Percentiles rank a stretch among this genome's conserved stretches.
Evolutionary conservation across 495 filamentous ascomycete genomes (phyloP).

Genomic region (Penicillium goetzii): DNA sequence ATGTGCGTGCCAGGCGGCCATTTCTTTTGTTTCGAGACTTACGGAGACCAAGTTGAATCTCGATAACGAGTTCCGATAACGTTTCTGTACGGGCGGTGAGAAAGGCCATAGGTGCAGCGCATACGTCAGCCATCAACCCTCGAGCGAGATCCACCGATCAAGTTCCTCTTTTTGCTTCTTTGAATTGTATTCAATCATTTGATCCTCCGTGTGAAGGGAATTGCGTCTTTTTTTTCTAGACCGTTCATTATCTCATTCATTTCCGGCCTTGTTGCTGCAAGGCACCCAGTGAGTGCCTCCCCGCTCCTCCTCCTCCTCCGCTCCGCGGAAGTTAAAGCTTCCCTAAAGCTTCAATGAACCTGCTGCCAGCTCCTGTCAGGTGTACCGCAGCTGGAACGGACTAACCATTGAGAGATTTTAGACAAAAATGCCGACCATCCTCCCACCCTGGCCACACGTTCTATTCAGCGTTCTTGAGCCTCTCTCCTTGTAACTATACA

Average conservation of each 20-base stretch:
- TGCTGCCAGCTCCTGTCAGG: not conserved
- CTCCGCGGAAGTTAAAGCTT: not conserved
- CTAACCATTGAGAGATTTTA: slow-evolving; percentile 7
- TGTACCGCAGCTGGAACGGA: not conserved
- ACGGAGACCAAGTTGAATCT: slow-evolving; percentile 15
- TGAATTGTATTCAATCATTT: not conserved
- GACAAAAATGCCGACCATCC: slow-evolving; percentile 40
- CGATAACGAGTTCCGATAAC: slow-evolving; percentile 26
- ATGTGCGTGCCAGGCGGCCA: slow-evolving; percentile 6
- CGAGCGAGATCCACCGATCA: slow-evolving; percentile 9
- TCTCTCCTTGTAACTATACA: slow-evolving; percentile 59
- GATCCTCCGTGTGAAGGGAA: not conserved
- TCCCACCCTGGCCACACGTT: slow-evolving; percentile 48
- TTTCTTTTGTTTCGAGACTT: not conserved
- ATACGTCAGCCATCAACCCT: slow-evolving; percentile 21
- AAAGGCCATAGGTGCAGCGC: slow-evolving; percentile 11
- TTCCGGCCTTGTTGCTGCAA: not conserved
- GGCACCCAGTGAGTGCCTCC: slow-evolving; percentile 3
- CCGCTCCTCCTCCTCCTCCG: not conserved
- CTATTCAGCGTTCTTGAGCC: slow-evolving; percentile 65
- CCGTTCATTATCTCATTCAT: not conserved
- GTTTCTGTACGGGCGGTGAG: slow-evolving; percentile 10
- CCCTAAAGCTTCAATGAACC: not conserved
- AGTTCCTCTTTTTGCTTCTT: not conserved
- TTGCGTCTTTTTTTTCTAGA: not conserved